Evolutionary conservation across 2,329 filamentous ascomycete genomes (phyloP), one percentile per base, ranked within the genome.

Genomic region (Aspergillus sp.): DNA sequence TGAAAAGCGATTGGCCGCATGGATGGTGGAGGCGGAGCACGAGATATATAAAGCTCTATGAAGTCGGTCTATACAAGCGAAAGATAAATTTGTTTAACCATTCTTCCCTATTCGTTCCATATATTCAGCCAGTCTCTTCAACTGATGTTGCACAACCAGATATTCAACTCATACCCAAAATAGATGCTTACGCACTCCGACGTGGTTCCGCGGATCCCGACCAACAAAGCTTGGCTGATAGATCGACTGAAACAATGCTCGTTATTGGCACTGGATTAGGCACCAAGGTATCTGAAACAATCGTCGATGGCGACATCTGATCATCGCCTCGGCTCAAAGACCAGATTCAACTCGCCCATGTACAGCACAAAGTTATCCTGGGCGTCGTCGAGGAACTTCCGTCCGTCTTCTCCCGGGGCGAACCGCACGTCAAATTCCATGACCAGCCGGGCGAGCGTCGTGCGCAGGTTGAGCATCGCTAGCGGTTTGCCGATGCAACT

Each of bases 401-500:
- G 50, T 2, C 68, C 71, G 51, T 71, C 66, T 47, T 74, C 69
- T 4, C 65, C 67, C 2, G 64, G 63, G 3, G 70, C 73, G 24
- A 76, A 62, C 13, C 60, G 56, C 22, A 75, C 47, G 52, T 76
- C 68, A 46, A 66, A 76, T 5, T 59, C 60, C 17, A 60, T 59
- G 9, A 75, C 50, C 20, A 76, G 47, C 26, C 62, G 59, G 6
- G 70, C 64, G 6, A 73, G 58, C 3, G 72, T 59, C 8, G 62
- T 63, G 3, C 71, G 64, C 13, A 75, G 45, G 51, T 73, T 70
- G 54, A 70, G 61, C 54, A 70, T 57, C 2, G 72, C 73, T 14
- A 75, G 59, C 3, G 60, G 63, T 40, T 67, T 66, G 38, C 73
- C 72, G 46, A 74, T 71, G 55, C 73, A 75, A 36, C 60, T 63